These are phyloP conservation scores for Trichoderma parareesei DNA, from an alignment of 495 filamentous ascomycete species.

Conservation along the genomic window DNA sequence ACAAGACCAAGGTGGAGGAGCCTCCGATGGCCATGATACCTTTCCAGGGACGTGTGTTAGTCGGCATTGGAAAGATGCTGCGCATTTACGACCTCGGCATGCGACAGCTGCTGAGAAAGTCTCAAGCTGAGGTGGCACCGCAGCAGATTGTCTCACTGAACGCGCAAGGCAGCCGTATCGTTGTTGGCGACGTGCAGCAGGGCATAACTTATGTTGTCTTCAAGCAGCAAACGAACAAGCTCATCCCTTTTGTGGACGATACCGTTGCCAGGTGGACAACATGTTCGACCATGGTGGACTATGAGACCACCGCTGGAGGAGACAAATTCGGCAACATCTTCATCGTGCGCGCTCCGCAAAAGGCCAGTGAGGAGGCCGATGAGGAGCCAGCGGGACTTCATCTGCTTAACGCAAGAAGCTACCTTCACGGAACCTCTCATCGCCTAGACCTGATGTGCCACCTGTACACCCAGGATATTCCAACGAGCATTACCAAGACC, in stretches of 20 bases:
- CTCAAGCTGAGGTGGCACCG: conserved; percentile 69
- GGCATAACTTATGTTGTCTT: conserved; percentile 87
- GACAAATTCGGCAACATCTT: conserved; percentile 98
- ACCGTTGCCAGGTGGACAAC: conserved; percentile 82
- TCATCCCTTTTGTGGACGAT: conserved; percentile 91
- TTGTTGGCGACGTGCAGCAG: conserved; percentile 87
- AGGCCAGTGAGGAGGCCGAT: conserved; percentile 79
- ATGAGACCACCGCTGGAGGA: conserved; percentile 89
- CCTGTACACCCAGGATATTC: conserved; percentile 86
- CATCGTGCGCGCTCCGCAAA: conserved; percentile 80
- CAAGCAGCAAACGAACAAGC: conserved; percentile 80
- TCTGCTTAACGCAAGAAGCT: conserved; percentile 76
- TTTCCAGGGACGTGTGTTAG: conserved; percentile 86
- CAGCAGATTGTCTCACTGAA: conserved; percentile 79
- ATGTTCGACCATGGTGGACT: conserved; percentile 86
- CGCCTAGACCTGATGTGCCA: conserved; percentile 77
- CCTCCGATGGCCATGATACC: conserved; percentile 80
- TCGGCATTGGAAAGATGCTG: conserved; percentile 74
- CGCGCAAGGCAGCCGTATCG: conserved; percentile 84
- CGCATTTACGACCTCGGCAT: conserved; percentile 87
- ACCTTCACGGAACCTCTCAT: conserved; percentile 82
- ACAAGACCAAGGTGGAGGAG: conserved; percentile 86
- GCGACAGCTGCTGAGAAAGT: conserved; percentile 83
- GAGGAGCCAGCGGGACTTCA: conserved; percentile 88
- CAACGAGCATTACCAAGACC: conserved; percentile 82